Base-by-base conservation (phyloP, 768 basidiomycete species). In the Pisolithus orientalis region DNA sequence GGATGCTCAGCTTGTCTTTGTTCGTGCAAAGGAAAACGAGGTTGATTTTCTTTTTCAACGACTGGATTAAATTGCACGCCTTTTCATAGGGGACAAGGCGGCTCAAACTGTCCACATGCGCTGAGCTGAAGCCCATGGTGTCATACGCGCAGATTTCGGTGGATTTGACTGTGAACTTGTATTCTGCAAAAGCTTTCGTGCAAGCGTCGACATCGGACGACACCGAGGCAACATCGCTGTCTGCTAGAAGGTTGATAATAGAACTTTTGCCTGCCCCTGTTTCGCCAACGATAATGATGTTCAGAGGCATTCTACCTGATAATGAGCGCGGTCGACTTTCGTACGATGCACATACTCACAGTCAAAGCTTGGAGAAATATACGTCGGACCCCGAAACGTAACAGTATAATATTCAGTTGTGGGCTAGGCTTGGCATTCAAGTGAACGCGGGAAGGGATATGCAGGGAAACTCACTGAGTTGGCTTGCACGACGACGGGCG, bases 231-330 rank as follows among this genome's bases (percentile, higher is more conserved):
- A 50, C 29, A 2, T 57, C 39, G 1, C 44, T n/a, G 21, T 59
- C 60, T 10, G 54, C 53, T 28, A 72, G 43, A 59, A 72, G 59
- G 57, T 71, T 73, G 44, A 71, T 53, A 32, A 71, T 53, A 1
- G 66, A 67, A 50, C 71, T 72, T 49, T 72, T 73, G 10, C 61
- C 62, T 11, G 53, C 25, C 21, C 54, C 54, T 3, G 50, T 47
- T 44, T 55, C 54, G 27, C 50, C 54, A n/a, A 51, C 50, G 14
- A 55, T 32, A 5, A 55, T 24, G 24, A 55, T 39, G 28, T 32
- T 55, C 13, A 48, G 45, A 5, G 28, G 16, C 49, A n/a, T 50
- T 8, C 39, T 50, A n/a, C 16, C 11, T 29, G 9, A 31, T 28
- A 24, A 14, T 50, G 24, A 43, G 14, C 39, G 11, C 6, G 17